Percentiles rank a stretch among this genome's conserved stretches.
These are phyloP conservation scores for barrel medic (Medicago truncatula) DNA, from an alignment of 306 rosid genomes.

Conservation along the genomic window MtrunA17r5.0-ANR NC_053048.1:30510501-30511000, in stretches of 20 bases:
- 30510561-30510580: no score
- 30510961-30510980: conserved; percentile 35
- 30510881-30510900: conserved; percentile 39
- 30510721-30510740: conserved; percentile 29
- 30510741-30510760: conserved; percentile 13
- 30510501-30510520: no score
- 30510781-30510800: conserved; percentile 52
- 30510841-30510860: conserved; percentile 41
- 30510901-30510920: conserved; percentile 39
- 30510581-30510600: no score
- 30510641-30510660: no score
- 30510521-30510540: no score
- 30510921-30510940: conserved; percentile 11
- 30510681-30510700: no score
- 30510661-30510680: no score
- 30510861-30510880: conserved; percentile 18
- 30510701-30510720: no score
- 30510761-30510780: conserved; percentile 95
- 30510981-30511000: conserved; percentile 47
- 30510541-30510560: no score
- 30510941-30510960: conserved; percentile 27
- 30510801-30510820: conserved; percentile 29
- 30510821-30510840: conserved; percentile 37
- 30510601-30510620: no score
- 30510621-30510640: no score